These are phyloP conservation scores for Emiliania huxleyi DNA, from an alignment of 78 protist species.

Conservation along the genomic window DNA sequence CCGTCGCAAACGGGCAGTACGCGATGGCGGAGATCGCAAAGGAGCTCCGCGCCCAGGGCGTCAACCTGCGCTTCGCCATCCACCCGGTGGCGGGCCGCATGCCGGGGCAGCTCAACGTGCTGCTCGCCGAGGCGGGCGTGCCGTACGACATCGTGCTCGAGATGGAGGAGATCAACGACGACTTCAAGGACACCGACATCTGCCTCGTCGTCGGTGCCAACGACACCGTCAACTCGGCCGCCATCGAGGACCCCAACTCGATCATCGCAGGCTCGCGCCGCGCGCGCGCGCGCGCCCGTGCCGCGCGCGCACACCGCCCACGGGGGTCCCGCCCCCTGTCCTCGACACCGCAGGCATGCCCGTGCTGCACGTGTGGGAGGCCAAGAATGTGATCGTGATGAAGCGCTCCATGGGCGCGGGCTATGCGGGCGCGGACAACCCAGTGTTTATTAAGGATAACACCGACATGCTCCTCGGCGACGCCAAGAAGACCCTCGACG, in stretches of 20 bases:
- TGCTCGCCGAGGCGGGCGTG: conserved; percentile 94
- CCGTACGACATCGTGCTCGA: conserved; percentile 93
- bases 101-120: conserved; percentile 82
- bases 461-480: conserved; percentile 93
- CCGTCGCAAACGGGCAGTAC: conserved; percentile 90
- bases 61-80: conserved; percentile 80
- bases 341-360: not conserved
- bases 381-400: conserved; percentile 82
- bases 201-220: conserved; percentile 92
- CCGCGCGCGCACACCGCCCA: not conserved
- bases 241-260: conserved; percentile 91
- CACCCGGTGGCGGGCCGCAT: conserved; percentile 92
- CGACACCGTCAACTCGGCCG: conserved; percentile 97
- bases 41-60: conserved; percentile 36
- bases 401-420: conserved; percentile 95
- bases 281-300: conserved; percentile 64
- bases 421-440: conserved; percentile 95
- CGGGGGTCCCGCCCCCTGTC: not conserved
- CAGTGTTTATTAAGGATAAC: conserved; percentile 91
- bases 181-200: conserved; percentile 75
- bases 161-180: conserved; percentile 95
- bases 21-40: conserved; percentile 79
- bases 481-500: conserved; percentile 68
- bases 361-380: conserved; percentile 66
- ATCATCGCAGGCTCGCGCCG: too few relatives aligned